Evolutionary conservation across 768 basidiomycete genomes (phyloP), one percentile per base, ranked within the genome.

Genomic region (Glaciozyma antarctica): DNA sequence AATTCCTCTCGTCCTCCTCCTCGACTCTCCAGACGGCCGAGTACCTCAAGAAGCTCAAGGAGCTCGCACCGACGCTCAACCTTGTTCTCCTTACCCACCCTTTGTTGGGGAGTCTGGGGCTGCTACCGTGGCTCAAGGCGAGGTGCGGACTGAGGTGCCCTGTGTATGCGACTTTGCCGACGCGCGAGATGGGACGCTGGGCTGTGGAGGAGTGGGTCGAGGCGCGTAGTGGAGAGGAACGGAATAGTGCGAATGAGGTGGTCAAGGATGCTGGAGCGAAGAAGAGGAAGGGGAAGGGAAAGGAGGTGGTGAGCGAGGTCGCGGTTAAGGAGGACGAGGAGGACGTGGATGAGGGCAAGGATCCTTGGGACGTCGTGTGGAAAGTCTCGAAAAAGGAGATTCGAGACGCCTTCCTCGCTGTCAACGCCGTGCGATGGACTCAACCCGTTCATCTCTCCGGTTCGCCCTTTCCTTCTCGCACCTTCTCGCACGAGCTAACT

Each of bases 401-500:
- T 15, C 86, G 90, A 73, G 89, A 91, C 65, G 90, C 94, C 5
- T 97, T 97, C 75, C 88, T 93, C 69, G 85, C 84, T 7, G 82
- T 98, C 69, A 95, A 88, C 73, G 88, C 91, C 2, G 82, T 98
- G 70, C 83, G 93, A 61, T 98, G 94, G 75, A 93, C 91, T 13
- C 93, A 97, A 71, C 94, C 94, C 5, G 88, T 90, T 8, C 92
- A 94, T 78, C 81, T 99, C 38, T 88, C 90, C 81, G 93, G 93
- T 90, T 51, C 73, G 75, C 79, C 17, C 41, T 64, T 72, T 15
- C 73, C 73, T 64, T 66, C 73, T 13, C 65, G 74, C 2, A 63
- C 72, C 13, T 73, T 73, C 62, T 2, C 70, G 75, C 10, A 49
- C 22, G 57, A 28, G 10, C 55, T 43, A 6, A 43, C 55, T 24